Evolutionary conservation across 2,329 filamentous ascomycete genomes (phyloP).

Genomic region (Claviceps monticola): DNA sequence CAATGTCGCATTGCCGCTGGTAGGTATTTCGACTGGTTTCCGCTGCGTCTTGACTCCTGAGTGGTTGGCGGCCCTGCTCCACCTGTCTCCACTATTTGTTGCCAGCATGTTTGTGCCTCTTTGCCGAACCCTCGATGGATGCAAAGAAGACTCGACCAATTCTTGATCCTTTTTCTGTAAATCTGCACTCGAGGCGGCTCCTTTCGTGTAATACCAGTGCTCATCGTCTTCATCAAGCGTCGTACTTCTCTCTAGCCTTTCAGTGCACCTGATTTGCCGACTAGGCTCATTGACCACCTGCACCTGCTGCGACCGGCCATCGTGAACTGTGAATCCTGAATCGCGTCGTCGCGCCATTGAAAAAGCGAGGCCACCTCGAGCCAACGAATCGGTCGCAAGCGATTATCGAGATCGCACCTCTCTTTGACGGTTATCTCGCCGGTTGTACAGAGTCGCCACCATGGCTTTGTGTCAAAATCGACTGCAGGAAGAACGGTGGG

Average conservation of each 20-base stretch:
- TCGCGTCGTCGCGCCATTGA: background rate
- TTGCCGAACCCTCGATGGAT: background rate
- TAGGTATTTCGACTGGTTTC: too few relatives aligned
- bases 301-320: background rate
- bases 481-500: slow-evolving; percentile 75
- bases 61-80: too few relatives aligned
- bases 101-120: background rate
- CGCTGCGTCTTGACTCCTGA: too few relatives aligned
- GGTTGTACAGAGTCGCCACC: slow-evolving; percentile 8
- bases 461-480: slow-evolving; percentile 88
- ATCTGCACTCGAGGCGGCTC: background rate
- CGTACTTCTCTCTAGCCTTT: background rate
- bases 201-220: background rate
- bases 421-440: background rate
- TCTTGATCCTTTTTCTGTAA: background rate
- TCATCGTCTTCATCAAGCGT: background rate
- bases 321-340: background rate
- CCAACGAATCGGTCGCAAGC: background rate
- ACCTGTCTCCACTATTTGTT: background rate
- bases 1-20: too few relatives aligned
- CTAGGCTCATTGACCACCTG: background rate
- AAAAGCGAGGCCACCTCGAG: background rate
- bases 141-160: background rate
- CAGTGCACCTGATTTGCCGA: too few relatives aligned
- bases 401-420: background rate